Conservation (phyloP, 805 yeast genomes). For the Metschnikowia henanensis region DNA sequence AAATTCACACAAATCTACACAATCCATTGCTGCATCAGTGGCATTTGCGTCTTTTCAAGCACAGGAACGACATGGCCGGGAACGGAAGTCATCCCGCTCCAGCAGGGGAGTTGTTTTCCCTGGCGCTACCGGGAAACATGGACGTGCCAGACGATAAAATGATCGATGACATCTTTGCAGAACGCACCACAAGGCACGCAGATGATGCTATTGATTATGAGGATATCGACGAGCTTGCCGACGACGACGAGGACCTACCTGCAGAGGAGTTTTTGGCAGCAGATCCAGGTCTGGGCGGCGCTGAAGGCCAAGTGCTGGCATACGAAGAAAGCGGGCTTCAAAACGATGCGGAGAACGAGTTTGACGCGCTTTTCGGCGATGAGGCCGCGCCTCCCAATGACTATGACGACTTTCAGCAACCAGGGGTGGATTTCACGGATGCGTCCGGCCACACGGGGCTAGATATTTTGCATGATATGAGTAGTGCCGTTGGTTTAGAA, state of each 20-base stretch:
- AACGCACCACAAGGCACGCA: constrained; percentile 60
- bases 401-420: constrained; percentile 13
- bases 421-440: constrained; percentile 1
- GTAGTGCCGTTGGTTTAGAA: constrained; percentile 16
- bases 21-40: no score
- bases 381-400: constrained; percentile 18
- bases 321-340: constrained; percentile 26
- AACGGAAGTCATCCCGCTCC: constrained; percentile 1
- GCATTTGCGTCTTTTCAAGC: no score
- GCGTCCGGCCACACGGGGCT: constrained; percentile 12
- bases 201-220: constrained; percentile 94
- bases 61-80: constrained; percentile 8
- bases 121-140: constrained; percentile 13
- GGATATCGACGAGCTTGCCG: constrained; percentile 93
- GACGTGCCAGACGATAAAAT: constrained; percentile 39
- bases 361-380: constrained; percentile 42
- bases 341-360: constrained; percentile 37
- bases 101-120: constrained; percentile 1
- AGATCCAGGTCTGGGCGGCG: constrained; percentile 1
- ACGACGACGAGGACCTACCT: constrained; percentile 55
- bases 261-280: constrained; percentile 12
- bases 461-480: constrained; percentile 17
- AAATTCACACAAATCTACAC: no score
- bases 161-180: constrained; percentile 39
- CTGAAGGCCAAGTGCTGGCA: constrained; percentile 2